Conservation (phyloP, 2,329 filamentous ascomycete species). For the Fusarium nisikadoi region DNA sequence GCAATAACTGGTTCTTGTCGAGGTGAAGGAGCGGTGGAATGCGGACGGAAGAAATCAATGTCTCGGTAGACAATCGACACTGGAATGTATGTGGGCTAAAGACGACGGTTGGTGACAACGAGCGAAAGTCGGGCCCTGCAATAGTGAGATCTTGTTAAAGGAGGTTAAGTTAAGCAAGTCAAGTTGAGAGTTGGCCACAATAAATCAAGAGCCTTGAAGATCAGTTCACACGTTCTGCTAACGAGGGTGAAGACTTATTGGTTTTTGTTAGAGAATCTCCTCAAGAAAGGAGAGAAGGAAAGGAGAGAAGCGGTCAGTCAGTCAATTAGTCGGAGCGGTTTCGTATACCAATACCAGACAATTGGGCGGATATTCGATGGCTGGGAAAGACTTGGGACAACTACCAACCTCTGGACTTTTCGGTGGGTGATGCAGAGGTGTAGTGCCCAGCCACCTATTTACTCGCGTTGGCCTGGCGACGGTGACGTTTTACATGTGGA, state of each 20-base stretch:
- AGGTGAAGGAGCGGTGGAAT: constrained; percentile 34
- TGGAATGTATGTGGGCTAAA: constrained; percentile 37
- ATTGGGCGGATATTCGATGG: constrained; percentile 41
- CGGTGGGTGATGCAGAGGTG: constrained; percentile 24
- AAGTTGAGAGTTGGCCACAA: constrained; percentile 10
- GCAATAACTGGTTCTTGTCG: constrained; percentile 14
- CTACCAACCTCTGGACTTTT: constrained; percentile 43
- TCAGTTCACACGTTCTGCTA: constrained; percentile 42
- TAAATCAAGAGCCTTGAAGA: constrained; percentile 26
- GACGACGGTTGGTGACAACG: constrained; percentile 40
- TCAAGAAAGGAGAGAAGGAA: constrained; percentile 24
- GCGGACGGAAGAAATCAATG: constrained; percentile 25
- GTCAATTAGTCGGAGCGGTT: constrained; percentile 23
- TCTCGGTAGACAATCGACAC: constrained; percentile 30
- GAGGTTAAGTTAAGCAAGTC: constrained; percentile 10
- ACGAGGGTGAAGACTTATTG: constrained; percentile 39
- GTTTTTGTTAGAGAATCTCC: constrained; percentile 35
- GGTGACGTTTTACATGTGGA: constrained; percentile 38
- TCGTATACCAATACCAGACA: constrained; percentile 27
- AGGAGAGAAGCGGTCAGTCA: constrained; percentile 36
- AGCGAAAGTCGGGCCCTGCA: constrained; percentile 42
- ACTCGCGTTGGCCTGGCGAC: constrained; percentile 41
- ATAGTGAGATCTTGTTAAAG: constrained; percentile 37
- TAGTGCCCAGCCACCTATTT: constrained; percentile 44
- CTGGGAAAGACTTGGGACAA: constrained; percentile 37